phyloP scores from a whole-genome alignment of 352 stramenopile genomes.

The Phytophthora fragariae region DNA sequence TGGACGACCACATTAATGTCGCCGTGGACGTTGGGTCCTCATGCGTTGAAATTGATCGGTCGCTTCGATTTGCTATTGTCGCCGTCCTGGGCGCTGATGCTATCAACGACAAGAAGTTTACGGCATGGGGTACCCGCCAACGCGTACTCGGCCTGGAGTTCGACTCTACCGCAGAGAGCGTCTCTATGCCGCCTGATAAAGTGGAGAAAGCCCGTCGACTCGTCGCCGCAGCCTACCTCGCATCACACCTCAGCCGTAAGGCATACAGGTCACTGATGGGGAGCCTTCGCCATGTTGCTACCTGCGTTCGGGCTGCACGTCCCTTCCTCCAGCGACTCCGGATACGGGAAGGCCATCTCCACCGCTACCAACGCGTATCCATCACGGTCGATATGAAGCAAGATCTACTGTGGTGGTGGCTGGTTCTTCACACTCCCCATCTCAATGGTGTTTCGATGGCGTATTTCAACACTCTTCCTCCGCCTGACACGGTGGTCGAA shows the following conservation, averaged over 20 bases:
- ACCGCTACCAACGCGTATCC: neutral
- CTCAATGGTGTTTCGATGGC: constrained; percentile 29
- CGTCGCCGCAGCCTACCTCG: no score
- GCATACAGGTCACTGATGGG: no score
- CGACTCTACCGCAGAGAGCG: constrained; percentile 6
- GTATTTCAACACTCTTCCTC: constrained; percentile 7
- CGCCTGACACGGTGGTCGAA: constrained; percentile 1
- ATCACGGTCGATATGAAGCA: constrained; percentile 12
- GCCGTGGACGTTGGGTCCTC: neutral
- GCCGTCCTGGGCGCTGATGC: neutral
- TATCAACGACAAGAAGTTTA: constrained; percentile 25
- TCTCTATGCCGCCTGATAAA: constrained; percentile 16
- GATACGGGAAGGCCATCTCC: constrained; percentile 2
- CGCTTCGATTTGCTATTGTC: constrained; percentile 21
- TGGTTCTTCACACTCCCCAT: constrained; percentile 8
- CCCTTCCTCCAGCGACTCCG: constrained; percentile 15
- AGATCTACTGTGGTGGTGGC: constrained; percentile 23
- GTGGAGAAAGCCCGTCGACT: constrained; percentile 2
- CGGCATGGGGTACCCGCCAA: neutral
- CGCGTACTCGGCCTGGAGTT: constrained; percentile 27
- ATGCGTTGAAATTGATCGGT: constrained; percentile 11
- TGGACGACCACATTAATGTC: constrained; percentile 28
- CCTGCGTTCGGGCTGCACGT: neutral
- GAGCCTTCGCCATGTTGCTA: no score
- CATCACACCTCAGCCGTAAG: no score